phyloP scores from a whole-genome alignment of 257 asterid genomes.

The Solanum pennellii region DNA sequence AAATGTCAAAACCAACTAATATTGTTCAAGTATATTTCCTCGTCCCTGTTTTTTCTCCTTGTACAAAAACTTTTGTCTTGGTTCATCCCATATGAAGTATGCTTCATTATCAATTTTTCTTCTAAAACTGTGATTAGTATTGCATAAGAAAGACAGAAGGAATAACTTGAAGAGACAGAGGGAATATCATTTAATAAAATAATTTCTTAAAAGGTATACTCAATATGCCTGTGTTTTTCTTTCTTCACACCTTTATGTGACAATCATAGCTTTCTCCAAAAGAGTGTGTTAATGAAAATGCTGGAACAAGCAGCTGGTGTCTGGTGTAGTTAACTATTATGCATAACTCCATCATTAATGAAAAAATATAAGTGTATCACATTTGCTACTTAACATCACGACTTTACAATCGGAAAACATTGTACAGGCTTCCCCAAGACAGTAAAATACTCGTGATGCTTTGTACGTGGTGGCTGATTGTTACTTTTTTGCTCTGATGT shows the following conservation, averaged over 20 bases:
- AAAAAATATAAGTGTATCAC: not conserved
- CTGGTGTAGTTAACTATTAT: not conserved
- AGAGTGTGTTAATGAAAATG: not conserved
- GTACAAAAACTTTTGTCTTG: not conserved
- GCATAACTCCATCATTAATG: not conserved
- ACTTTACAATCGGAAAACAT: not conserved
- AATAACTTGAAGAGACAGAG: not conserved
- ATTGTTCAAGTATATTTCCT: not conserved
- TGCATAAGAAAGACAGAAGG: not conserved
- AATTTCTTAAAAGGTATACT: not conserved
- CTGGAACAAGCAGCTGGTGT: not conserved
- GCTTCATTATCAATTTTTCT: not conserved
- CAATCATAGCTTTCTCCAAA: not conserved
- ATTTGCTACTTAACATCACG: not conserved
- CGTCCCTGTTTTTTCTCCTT: not conserved
- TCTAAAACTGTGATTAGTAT: not conserved
- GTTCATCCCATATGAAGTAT: not conserved
- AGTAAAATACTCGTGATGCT: not conserved
- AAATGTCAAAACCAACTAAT: not conserved
- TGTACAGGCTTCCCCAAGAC: not conserved
- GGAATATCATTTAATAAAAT: not conserved
- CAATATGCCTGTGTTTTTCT: not conserved
- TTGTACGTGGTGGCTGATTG: not conserved
- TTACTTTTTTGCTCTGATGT: not conserved
- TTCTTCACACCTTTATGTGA: not conserved